A percentile compares a stretch with the other conserved stretches of the same genome.
phyloP scores from a whole-genome alignment of 2,329 filamentous ascomycete species.

The Pseudogymnoascus sp. region DNA sequence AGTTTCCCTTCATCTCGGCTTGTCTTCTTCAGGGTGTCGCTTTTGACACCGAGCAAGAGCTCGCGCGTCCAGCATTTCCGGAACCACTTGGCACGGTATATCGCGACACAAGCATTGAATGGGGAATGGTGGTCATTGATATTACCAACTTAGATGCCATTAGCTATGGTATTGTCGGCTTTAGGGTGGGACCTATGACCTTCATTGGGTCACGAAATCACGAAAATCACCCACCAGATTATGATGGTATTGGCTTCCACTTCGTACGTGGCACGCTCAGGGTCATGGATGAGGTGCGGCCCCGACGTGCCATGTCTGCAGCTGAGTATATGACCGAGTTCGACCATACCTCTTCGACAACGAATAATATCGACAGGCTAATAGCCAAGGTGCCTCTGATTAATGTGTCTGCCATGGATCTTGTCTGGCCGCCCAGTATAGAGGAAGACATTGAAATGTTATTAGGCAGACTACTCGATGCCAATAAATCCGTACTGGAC shows the following conservation, averaged over 20 bases:
- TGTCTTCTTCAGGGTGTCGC: conserved; percentile 21
- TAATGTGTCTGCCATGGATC: background rate
- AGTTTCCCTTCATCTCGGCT: conserved; percentile 22
- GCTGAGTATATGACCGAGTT: background rate
- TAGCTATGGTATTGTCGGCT: conserved; percentile 23
- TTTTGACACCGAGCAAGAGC: conserved; percentile 15
- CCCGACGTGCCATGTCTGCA: background rate
- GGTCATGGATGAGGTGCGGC: background rate
- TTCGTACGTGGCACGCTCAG: background rate
- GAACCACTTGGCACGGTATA: conserved; percentile 24
- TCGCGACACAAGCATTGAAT: conserved; percentile 21
- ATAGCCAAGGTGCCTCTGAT: background rate
- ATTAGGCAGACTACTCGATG: background rate
- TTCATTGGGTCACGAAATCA: conserved; percentile 16
- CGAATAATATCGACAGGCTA: background rate
- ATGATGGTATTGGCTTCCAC: background rate
- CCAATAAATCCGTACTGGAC: background rate
- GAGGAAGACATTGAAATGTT: background rate
- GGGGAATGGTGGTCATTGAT: conserved; percentile 24
- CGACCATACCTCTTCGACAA: background rate
- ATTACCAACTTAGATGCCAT: conserved; percentile 20
- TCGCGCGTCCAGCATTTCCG: conserved; percentile 11
- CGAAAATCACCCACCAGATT: conserved; percentile 4
- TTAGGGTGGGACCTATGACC: conserved; percentile 17
- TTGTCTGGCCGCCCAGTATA: background rate